phyloP scores from a whole-genome alignment of 768 basidiomycete species.

The Leccinum uliginosum region DNA sequence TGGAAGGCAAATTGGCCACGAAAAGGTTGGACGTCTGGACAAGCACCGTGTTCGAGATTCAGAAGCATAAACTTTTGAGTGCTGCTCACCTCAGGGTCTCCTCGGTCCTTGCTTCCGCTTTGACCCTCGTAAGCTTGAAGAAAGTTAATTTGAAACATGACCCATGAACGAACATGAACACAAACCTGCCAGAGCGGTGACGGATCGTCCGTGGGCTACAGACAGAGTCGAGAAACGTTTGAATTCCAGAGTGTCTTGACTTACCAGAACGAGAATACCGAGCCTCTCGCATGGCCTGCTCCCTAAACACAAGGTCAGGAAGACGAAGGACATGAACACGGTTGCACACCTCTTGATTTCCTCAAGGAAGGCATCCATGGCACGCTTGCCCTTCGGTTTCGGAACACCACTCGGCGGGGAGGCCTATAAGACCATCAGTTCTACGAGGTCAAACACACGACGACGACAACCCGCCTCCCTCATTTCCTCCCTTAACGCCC shows the following conservation, averaged over 20 bases:
- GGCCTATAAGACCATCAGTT: conserved; percentile 34
- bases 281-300: conserved; percentile 88
- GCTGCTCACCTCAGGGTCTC: conserved; percentile 72
- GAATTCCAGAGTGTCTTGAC: conserved; percentile 5
- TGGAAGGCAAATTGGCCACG: conserved; percentile 86
- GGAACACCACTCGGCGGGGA: conserved; percentile 54
- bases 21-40: conserved; percentile 89
- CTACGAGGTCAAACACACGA: neutral
- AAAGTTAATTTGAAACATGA: conserved; percentile 1
- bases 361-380: conserved; percentile 94
- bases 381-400: conserved; percentile 89
- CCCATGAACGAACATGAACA: conserved; percentile 4
- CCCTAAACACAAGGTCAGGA: conserved; percentile 47
- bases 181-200: conserved; percentile 86
- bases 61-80: neutral
- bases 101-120: conserved; percentile 84
- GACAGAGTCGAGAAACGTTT: conserved; percentile 1
- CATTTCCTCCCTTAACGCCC: conserved; percentile 30
- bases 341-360: conserved; percentile 84
- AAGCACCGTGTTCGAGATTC: conserved; percentile 1
- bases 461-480: conserved; percentile 28
- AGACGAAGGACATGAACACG: neutral
- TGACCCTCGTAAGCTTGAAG: conserved; percentile 78
- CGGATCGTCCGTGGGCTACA: conserved; percentile 64
- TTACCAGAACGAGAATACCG: conserved; percentile 69